Evolutionary conservation across 208 protist species (phyloP).

Genomic region (Trypanosoma melophagium): DNA sequence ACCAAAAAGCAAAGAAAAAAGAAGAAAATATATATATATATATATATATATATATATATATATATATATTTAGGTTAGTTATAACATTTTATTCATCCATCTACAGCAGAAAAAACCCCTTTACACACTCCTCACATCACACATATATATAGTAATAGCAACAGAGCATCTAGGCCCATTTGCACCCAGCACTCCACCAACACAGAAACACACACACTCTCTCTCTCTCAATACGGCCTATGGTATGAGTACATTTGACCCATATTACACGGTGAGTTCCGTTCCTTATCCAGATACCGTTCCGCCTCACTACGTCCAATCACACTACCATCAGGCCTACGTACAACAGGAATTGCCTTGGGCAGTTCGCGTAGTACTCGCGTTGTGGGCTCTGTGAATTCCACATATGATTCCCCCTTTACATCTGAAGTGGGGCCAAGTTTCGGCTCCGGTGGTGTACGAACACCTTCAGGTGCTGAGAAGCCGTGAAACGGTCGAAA

Average conservation of each 20-base stretch:
- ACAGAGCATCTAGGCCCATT: neutral
- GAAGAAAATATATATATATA: no score
- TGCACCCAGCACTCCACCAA: neutral
- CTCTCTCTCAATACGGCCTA: slow-evolving; percentile 60
- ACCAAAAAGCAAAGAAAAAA: no score
- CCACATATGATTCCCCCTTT: neutral
- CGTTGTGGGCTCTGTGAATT: neutral
- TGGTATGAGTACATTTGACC: slow-evolving; percentile 87
- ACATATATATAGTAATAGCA: no score
- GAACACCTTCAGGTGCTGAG: slow-evolving; percentile 56
- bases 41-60: neutral
- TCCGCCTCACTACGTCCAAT: slow-evolving; percentile 14
- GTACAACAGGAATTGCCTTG: slow-evolving; percentile 17
- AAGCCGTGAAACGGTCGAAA: slow-evolving; percentile 73
- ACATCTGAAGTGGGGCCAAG: slow-evolving; percentile 34
- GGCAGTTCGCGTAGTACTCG: slow-evolving; percentile 3
- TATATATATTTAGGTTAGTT: no score
- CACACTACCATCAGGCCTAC: neutral
- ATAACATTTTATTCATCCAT: neutral
- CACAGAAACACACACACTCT: neutral
- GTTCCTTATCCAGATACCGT: slow-evolving; percentile 33
- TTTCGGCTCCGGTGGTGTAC: slow-evolving; percentile 40
- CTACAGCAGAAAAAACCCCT: no score
- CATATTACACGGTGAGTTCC: slow-evolving; percentile 64
- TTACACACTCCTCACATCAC: no score